These are phyloP conservation scores for Oenanthe javanica DNA, from an alignment of 140 eudicot species.

Conservation along the genomic window DNA sequence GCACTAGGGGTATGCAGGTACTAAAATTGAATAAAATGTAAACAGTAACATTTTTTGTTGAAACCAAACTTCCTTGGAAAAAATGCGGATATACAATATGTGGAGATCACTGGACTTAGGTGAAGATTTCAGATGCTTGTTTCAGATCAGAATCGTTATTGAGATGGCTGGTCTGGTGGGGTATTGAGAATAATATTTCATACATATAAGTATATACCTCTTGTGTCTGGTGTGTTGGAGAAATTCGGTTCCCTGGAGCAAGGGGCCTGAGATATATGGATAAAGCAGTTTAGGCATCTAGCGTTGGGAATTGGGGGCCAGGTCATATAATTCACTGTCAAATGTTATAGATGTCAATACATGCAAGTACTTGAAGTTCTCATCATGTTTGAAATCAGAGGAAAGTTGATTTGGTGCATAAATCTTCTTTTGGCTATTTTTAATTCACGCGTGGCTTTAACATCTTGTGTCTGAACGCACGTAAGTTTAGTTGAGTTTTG, in stretches of 20 bases:
- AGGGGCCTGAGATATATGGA: background rate
- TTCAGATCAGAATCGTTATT: no score
- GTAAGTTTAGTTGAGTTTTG: background rate
- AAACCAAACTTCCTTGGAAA: background rate
- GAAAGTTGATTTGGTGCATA: background rate
- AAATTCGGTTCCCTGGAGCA: background rate
- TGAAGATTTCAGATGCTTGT: no score
- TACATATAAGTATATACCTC: no score
- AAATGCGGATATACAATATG: background rate
- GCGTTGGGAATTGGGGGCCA: no score
- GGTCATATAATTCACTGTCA: no score
- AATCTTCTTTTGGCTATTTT: background rate
- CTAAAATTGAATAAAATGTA: background rate
- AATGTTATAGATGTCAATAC: no score
- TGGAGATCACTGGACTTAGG: background rate
- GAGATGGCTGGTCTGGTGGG: background rate
- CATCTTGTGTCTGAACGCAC: background rate
- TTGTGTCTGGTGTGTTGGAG: no score
- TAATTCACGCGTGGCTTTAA: background rate
- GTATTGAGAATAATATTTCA: no score
- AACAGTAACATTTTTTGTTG: background rate
- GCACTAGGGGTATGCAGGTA: background rate
- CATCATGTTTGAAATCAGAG: background rate
- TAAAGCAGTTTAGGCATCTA: no score
- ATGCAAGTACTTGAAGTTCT: no score